Evolutionary conservation across 176 grass and related monocot genomes (phyloP), one percentile per base, ranked within the genome.

Genomic region (Carex kokanica): DNA sequence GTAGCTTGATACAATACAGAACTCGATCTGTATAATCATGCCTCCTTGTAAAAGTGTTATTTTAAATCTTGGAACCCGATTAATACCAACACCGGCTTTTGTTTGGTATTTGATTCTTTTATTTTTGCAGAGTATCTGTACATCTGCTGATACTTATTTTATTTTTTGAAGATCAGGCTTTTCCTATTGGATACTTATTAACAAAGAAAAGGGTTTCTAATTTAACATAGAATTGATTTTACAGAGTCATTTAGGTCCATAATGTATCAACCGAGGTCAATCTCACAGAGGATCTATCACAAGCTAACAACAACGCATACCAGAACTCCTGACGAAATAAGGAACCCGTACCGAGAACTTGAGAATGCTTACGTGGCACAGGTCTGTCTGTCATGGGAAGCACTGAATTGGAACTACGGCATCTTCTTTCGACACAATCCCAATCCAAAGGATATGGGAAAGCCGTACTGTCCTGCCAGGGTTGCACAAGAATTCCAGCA

Each of bases 401-500:
- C 90, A 15, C 91, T 95, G 0, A 99, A 92, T 81, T 95, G 91
- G 91, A 99, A 99, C 84, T 86, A 95, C 85, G 71, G 73, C 45
- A 88, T 85, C 81, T 93, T 99, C 86, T 78, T 78, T 7, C 83
- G 83, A 2, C 67, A 73, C 80, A 91, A 85, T 62, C 75, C 59
- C 40, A n/a, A 79, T 43, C 84, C 79, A 79, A 66, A 56, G 20
- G 40, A 62, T 63, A 80, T 91, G 31, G 85, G 80, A 53, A 85
- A 47, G 6, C 69, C 84, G 36, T 95, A 85, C 87, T 99, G 88
- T 82, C 83, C 91, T 52, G 91, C 91, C 32, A 81, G 86, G 31
- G 88, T 91, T 5, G 96, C 93, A 7, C 89, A 99, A 87, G 91
- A 99, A 84, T 95, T 99, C 83, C 96, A 99, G 72, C 96, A 95